Conservation (phyloP, 139 green algal species). For the Haematococcus sp. region DNA sequence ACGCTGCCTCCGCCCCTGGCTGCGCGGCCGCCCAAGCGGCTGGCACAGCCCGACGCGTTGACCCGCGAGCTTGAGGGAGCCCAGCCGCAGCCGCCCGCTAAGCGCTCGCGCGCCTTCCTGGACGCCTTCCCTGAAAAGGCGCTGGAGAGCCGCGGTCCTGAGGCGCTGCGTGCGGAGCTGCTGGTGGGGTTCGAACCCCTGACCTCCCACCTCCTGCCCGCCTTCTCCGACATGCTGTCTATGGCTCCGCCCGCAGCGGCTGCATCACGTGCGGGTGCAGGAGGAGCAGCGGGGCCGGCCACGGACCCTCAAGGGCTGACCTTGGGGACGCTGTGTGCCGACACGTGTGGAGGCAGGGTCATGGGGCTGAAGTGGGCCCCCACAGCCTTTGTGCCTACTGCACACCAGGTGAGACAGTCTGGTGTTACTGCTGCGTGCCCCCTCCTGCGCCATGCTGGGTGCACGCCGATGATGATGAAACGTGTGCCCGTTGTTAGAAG, state of each 20-base stretch:
- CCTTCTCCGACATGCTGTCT: constrained; percentile 8
- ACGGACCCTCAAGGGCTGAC: neutral
- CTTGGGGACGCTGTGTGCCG: constrained; percentile 57
- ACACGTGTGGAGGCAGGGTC: constrained; percentile 46
- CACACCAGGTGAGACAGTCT: neutral
- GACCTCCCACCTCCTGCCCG: constrained; percentile 18
- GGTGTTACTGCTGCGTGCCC: neutral
- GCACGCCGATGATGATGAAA: no score
- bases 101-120: constrained; percentile 39
- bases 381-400: constrained; percentile 30
- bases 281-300: neutral
- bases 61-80: constrained; percentile 2
- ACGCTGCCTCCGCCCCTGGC: neutral
- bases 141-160: constrained; percentile 27
- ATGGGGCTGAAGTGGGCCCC: constrained; percentile 65
- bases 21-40: neutral
- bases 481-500: no score
- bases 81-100: constrained; percentile 16
- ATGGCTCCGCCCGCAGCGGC: neutral
- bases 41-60: constrained; percentile 20
- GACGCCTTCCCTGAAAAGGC: constrained; percentile 45
- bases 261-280: neutral
- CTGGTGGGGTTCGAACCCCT: constrained; percentile 80
- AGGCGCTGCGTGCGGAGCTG: constrained; percentile 59
- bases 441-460: no score